A percentile compares a stretch with the other conserved stretches of the same genome.
phyloP scores from a whole-genome alignment of 495 filamentous ascomycete species.

The Chaetomium tenue region DNA sequence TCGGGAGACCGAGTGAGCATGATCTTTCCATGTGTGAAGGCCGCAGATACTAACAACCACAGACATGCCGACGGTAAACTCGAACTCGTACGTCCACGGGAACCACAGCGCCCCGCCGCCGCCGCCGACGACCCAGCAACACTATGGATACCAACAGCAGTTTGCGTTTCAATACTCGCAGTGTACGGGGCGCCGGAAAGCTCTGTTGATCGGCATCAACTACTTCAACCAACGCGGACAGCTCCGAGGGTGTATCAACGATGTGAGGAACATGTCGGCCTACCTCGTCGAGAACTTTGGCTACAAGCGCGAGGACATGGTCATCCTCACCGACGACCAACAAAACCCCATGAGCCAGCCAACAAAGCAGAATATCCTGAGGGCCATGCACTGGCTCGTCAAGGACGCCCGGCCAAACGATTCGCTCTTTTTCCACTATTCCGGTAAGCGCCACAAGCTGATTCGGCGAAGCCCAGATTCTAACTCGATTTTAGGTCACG shows the following conservation, averaged over 20 bases:
- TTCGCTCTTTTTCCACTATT: conserved; percentile 98
- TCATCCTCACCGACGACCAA: conserved; percentile 94
- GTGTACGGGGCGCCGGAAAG: conserved; percentile 88
- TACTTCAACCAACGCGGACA: conserved; percentile 94
- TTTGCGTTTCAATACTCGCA: conserved; percentile 90
- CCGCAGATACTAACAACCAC: conserved; percentile 19
- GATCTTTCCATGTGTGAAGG: conserved; percentile 1
- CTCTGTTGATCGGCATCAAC: conserved; percentile 94
- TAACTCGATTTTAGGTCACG: conserved; percentile 63
- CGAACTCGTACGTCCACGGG: conserved; percentile 55
- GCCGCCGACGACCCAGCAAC: conserved; percentile 56
- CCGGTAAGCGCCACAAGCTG: conserved; percentile 56
- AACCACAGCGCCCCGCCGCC: conserved; percentile 56
- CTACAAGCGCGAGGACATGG: conserved; percentile 97
- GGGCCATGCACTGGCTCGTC: conserved; percentile 98
- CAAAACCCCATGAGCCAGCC: conserved; percentile 96
- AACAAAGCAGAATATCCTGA: conserved; percentile 90
- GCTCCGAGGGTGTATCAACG: conserved; percentile 93
- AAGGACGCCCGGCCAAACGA: conserved; percentile 94
- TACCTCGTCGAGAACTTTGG: conserved; percentile 90
- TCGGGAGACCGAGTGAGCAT: conserved; percentile 44
- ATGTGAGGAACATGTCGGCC: conserved; percentile 94
- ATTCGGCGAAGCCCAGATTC: background rate
- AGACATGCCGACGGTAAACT: conserved; percentile 48
- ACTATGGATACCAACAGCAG: conserved; percentile 80